These are phyloP conservation scores for Claviceps humidiphila DNA, from an alignment of 2,329 filamentous ascomycete species.

Conservation along the genomic window DNA sequence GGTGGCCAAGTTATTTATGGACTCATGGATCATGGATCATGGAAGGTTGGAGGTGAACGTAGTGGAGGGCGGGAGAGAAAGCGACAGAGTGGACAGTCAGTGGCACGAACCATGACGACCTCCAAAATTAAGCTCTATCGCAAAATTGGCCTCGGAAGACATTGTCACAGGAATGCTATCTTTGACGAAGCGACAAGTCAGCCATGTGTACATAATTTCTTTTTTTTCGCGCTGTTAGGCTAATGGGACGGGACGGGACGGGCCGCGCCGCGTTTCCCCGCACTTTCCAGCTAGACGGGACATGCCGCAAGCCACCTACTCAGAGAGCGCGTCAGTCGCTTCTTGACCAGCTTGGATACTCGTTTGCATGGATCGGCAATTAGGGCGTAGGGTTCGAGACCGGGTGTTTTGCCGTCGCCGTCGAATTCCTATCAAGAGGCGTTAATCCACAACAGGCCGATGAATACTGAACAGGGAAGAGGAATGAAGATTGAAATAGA, in stretches of 20 bases:
- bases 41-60: no score
- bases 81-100: neutral
- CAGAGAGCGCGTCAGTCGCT: constrained; percentile 6
- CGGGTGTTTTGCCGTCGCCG: constrained; percentile 6
- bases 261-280: no score
- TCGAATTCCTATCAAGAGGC: constrained; percentile 4
- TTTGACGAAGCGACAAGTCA: neutral
- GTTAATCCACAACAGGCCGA: neutral
- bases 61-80: neutral
- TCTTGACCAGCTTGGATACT: constrained; percentile 4
- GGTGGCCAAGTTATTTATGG: neutral
- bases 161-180: constrained; percentile 4
- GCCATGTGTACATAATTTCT: neutral
- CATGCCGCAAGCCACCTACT: neutral
- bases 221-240: neutral
- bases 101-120: neutral
- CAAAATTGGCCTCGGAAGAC: constrained; percentile 7
- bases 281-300: no score
- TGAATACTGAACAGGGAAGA: neutral
- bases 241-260: no score
- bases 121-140: constrained; percentile 5
- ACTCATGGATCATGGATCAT: neutral
- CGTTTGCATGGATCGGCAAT: constrained; percentile 6
- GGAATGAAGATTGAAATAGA: neutral
- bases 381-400: constrained; percentile 6